Evolutionary conservation across 2,329 filamentous ascomycete genomes (phyloP).

Genomic region (Aspergillus sp.): DNA sequence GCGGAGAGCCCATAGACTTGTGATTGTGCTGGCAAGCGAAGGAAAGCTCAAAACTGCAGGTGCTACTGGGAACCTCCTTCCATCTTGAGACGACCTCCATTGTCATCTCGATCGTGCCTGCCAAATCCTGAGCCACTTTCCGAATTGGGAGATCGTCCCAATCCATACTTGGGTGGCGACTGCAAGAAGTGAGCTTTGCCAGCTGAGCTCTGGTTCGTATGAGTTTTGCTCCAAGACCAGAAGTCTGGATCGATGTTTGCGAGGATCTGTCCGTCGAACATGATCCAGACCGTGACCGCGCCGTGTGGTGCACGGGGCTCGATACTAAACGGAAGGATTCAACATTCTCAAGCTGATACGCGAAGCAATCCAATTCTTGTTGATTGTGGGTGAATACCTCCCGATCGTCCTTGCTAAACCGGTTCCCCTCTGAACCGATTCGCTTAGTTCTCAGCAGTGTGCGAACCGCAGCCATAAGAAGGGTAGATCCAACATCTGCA

Average conservation of each 20-base stretch:
- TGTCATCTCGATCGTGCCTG: conserved; percentile 25
- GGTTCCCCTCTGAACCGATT: conserved; percentile 30
- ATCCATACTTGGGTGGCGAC: conserved; percentile 4
- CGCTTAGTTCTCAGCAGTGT: conserved; percentile 35
- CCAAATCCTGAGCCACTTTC: conserved; percentile 20
- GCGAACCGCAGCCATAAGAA: conserved; percentile 39
- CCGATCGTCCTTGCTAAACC: conserved; percentile 20
- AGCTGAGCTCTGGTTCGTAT: conserved; percentile 24
- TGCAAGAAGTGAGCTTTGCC: conserved; percentile 22
- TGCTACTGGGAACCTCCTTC: conserved; percentile 12
- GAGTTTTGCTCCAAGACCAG: conserved; percentile 8
- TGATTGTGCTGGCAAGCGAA: conserved; percentile 17
- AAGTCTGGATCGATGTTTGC: background rate
- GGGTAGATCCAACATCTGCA: conserved; percentile 33
- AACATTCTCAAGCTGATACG: conserved; percentile 27
- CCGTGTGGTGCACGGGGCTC: background rate
- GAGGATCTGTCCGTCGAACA: conserved; percentile 10
- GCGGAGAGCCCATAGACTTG: background rate
- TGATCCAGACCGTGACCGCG: conserved; percentile 7
- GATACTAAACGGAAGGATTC: conserved; percentile 23
- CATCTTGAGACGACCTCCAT: conserved; percentile 30
- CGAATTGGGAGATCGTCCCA: conserved; percentile 33
- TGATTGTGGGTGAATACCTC: conserved; percentile 22
- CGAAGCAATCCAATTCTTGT: conserved; percentile 35
- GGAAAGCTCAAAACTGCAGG: conserved; percentile 18